phyloP scores from a whole-genome alignment of 164 flowering plant genomes.

The Sedum album region DNA sequence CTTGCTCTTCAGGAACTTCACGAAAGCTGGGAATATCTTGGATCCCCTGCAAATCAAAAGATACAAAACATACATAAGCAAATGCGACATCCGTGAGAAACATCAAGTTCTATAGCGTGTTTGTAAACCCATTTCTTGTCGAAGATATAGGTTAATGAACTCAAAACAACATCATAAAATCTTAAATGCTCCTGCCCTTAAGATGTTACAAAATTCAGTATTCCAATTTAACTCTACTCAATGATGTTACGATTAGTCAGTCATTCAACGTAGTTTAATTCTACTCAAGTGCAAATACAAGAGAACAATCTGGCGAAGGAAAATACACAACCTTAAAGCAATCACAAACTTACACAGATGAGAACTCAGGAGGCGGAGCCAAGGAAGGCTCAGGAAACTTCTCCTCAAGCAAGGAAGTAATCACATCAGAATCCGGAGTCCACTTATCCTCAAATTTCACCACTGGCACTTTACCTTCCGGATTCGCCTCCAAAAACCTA shows the following conservation, averaged over 20 bases:
- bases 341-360: constrained; percentile 54
- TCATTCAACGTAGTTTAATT: too few relatives aligned
- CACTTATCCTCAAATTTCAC: constrained; percentile 62
- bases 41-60: constrained; percentile 49
- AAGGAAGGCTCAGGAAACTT: constrained; percentile 68
- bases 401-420: constrained; percentile 67
- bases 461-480: constrained; percentile 86
- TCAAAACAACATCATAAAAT: too few relatives aligned
- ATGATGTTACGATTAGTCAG: too few relatives aligned
- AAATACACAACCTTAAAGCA: background rate
- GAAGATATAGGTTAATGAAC: too few relatives aligned
- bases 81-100: background rate
- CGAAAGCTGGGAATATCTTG: constrained; percentile 57
- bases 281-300: too few relatives aligned
- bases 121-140: too few relatives aligned
- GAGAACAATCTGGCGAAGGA: background rate
- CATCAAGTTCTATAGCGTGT: too few relatives aligned
- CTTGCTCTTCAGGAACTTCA: constrained; percentile 75
- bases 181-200: too few relatives aligned
- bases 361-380: constrained; percentile 45
- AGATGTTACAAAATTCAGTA: too few relatives aligned
- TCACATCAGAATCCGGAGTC: constrained; percentile 79
- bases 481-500: constrained; percentile 68
- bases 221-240: too few relatives aligned
- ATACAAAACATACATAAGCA: background rate